Conservation (phyloP, 306 rosid genomes). For the Prunus fruticosa region DNA sequence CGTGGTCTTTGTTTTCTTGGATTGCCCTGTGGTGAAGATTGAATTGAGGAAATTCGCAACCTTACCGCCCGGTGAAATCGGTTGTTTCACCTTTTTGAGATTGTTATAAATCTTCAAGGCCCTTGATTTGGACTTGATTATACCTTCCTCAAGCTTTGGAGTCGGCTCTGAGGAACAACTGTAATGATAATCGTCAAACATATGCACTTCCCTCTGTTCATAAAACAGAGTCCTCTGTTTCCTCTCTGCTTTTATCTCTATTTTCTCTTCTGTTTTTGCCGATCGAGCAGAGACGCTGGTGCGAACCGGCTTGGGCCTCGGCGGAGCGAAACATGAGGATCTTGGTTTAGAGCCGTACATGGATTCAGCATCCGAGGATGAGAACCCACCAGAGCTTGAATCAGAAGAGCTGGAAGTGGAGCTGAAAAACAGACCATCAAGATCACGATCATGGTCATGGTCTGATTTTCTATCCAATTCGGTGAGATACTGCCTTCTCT, state of each 20-base stretch:
- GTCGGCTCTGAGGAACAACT: conserved; percentile 16
- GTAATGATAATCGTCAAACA: conserved; percentile 27
- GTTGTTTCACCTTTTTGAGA: conserved; percentile 86
- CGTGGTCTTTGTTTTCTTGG: conserved; percentile 28
- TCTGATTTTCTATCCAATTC: conserved; percentile 33
- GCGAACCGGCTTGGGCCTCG: conserved; percentile 51
- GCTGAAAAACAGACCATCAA: conserved; percentile 60
- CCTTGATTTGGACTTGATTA: conserved; percentile 69
- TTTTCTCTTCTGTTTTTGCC: conserved; percentile 29
- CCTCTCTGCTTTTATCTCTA: conserved; percentile 35
- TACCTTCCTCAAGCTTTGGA: conserved; percentile 17
- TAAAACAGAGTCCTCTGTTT: conserved; percentile 32
- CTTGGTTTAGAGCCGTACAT: conserved; percentile 36
- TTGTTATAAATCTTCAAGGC: conserved; percentile 74
- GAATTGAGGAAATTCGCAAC: conserved; percentile 68
- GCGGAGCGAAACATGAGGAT: conserved; percentile 47
- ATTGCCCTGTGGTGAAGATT: conserved; percentile 42
- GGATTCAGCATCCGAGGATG: conserved; percentile 82
- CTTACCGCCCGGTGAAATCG: conserved; percentile 79
- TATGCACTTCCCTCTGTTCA: conserved; percentile 15
- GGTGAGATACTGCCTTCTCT: conserved; percentile 11
- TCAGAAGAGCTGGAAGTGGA: conserved; percentile 78
- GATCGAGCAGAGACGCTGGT: conserved; percentile 32
- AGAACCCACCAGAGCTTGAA: conserved; percentile 75
- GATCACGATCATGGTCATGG: conserved; percentile 23